phyloP scores from a whole-genome alignment of 768 basidiomycete genomes.

The Lactarius indigo region DNA sequence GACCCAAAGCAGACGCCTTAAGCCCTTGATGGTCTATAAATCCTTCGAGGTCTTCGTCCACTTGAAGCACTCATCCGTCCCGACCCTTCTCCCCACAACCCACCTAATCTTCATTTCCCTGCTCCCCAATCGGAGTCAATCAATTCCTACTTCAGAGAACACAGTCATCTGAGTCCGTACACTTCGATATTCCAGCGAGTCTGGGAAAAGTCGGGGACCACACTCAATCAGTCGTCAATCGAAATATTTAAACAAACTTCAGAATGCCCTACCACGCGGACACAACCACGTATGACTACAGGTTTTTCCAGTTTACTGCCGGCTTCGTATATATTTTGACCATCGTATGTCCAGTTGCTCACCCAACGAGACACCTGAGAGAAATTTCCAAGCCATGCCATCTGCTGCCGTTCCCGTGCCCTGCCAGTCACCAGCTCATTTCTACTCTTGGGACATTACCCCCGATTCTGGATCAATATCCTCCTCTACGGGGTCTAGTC shows the following conservation, averaged over 20 bases:
- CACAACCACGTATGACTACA: neutral
- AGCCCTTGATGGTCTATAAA: slow-evolving; percentile 2
- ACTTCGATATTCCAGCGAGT: neutral
- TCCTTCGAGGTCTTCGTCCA: neutral
- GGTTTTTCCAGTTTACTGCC: neutral
- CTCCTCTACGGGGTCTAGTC: neutral
- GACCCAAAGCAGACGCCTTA: neutral
- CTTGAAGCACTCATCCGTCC: neutral
- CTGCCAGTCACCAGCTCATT: neutral
- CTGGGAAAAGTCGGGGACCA: neutral
- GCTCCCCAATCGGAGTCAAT: neutral
- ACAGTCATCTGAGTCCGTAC: neutral
- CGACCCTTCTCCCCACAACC: neutral
- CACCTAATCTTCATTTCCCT: neutral
- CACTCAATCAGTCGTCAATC: neutral
- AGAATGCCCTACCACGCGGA: neutral
- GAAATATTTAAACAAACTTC: too few relatives aligned
- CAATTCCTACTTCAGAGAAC: neutral
- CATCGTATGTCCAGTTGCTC: neutral
- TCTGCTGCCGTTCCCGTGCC: neutral
- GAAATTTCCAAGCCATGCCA: neutral
- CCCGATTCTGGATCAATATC: slow-evolving; percentile 1
- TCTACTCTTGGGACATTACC: neutral
- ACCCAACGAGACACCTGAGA: neutral
- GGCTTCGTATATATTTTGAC: neutral